Evolutionary conservation across 106 monocot genomes (phyloP).

Genomic region (Xerophyta viscosa): DNA sequence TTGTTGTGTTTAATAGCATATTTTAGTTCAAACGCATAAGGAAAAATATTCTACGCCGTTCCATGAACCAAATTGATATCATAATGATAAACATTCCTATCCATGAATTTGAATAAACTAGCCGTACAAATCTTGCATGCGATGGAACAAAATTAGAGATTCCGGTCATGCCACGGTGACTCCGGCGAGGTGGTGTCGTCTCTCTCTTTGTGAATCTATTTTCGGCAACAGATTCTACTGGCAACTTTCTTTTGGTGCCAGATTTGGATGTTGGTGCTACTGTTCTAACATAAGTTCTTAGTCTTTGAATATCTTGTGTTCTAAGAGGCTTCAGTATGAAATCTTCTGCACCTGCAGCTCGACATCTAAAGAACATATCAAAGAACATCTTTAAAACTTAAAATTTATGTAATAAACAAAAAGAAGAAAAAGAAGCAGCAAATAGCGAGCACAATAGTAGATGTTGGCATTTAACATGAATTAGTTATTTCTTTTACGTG

Average conservation of each 20-base stretch:
- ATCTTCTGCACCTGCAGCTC: constrained; percentile 56
- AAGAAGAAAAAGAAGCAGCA: too few relatives aligned
- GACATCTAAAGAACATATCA: constrained; percentile 28
- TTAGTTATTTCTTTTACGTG: too few relatives aligned
- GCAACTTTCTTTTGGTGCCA: constrained; percentile 48
- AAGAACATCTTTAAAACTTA: background rate
- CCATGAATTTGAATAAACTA: too few relatives aligned
- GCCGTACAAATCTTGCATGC: too few relatives aligned
- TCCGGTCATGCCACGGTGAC: constrained; percentile 55
- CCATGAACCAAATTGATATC: too few relatives aligned
- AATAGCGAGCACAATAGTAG: too few relatives aligned
- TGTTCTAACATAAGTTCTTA: constrained; percentile 31
- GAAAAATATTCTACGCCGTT: too few relatives aligned
- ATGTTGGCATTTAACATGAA: too few relatives aligned
- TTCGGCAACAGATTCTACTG: constrained; percentile 23
- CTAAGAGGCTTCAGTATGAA: constrained; percentile 75
- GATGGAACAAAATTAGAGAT: too few relatives aligned
- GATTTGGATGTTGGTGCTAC: constrained; percentile 16
- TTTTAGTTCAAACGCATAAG: too few relatives aligned
- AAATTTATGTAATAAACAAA: background rate
- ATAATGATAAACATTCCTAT: too few relatives aligned
- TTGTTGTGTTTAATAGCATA: too few relatives aligned
- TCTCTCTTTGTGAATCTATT: constrained; percentile 19
- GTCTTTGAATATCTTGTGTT: constrained; percentile 32
- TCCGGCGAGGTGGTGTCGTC: constrained; percentile 44